Conservation (phyloP, 768 basidiomycete species). For the Panellus pusillus region DNA sequence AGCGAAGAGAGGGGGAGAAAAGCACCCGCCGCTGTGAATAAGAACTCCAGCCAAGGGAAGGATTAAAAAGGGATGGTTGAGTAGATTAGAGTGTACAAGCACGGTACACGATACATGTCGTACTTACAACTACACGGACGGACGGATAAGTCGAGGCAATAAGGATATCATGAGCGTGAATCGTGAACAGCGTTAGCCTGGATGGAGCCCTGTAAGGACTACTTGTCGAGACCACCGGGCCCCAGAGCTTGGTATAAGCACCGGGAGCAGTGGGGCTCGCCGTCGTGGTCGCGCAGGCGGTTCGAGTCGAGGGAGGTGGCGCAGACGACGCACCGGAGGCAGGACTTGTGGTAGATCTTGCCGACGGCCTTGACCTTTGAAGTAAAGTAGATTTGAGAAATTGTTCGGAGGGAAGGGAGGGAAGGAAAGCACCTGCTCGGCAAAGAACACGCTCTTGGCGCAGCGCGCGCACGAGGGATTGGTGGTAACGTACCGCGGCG, state of each 20-base stretch:
- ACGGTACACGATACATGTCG: too few relatives aligned
- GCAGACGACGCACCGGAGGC: slow-evolving; percentile 77
- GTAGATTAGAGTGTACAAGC: too few relatives aligned
- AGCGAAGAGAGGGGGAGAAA: too few relatives aligned
- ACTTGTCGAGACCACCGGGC: slow-evolving; percentile 28
- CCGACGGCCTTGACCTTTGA: slow-evolving; percentile 77
- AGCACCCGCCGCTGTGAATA: too few relatives aligned
- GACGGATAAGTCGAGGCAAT: too few relatives aligned
- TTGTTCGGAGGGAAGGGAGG: neutral
- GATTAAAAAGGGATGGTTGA: too few relatives aligned
- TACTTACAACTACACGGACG: too few relatives aligned
- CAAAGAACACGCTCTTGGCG: slow-evolving; percentile 78
- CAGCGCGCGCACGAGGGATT: slow-evolving; percentile 71
- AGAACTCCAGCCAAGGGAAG: too few relatives aligned
- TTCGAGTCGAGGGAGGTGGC: slow-evolving; percentile 68
- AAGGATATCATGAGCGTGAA: too few relatives aligned
- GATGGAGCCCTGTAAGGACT: too few relatives aligned
- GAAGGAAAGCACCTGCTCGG: slow-evolving; percentile 60
- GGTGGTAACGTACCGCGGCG: slow-evolving; percentile 53
- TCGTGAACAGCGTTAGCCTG: too few relatives aligned
- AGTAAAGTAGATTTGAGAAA: neutral
- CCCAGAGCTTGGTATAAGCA: slow-evolving; percentile 65
- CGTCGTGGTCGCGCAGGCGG: slow-evolving; percentile 74
- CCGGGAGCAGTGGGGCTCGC: slow-evolving; percentile 64
- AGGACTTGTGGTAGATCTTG: slow-evolving; percentile 77